Base-by-base conservation (phyloP, 1,139 yeast species). In the Kurtzmaniella quercitrusa region DNA sequence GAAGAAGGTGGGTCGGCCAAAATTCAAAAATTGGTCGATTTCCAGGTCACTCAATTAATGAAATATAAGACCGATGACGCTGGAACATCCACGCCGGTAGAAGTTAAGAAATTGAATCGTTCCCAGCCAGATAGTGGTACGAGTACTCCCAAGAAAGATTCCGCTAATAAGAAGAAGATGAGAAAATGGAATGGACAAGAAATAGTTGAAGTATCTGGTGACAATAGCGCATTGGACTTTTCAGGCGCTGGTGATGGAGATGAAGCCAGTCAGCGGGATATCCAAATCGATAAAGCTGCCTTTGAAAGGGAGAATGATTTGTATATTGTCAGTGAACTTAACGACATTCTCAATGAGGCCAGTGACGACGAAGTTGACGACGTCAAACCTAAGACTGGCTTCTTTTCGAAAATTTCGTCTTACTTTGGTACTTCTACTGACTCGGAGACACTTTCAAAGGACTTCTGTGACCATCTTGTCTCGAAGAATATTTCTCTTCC, bases 151-250 rank as follows among this genome's bases (percentile, higher is more conserved):
- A 45, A 46, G 12, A 21, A 36, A 15, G 26, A 35, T n/a, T 22
- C 15, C n/a, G 34, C 48, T 5, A 30, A 47, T 3, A 44, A 46
- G 33, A 68, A 71, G 51, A 71, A 69, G 50, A 68, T 71, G 77
- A 59, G 78, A 47, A 69, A 66, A 47, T 72, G 78, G 78, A 65
- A 66, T 26, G 71, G 68, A 39, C 72, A 66, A 37, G 69, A 66
- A 44, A 50, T 65, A 54, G 65, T 65, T 2, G 60, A 49, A 17
- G 54, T 46, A 19, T 55, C 50, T 11, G 45, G 42, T n/a, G 56
- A 47, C n/a, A 46, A 55, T n/a, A 47, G 46, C 37, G 56, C 50
- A 0, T 60, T 72, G 41, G 77, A 71, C 47, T 71, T 65, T 46
- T 69, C 75, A 2, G 61, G 49, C 19, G 43, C 50, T 18, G 54